A percentile compares a stretch with the other conserved stretches of the same genome.
Conservation (phyloP, 352 stramenopile species). For the Peronospora belbahrii region DNA sequence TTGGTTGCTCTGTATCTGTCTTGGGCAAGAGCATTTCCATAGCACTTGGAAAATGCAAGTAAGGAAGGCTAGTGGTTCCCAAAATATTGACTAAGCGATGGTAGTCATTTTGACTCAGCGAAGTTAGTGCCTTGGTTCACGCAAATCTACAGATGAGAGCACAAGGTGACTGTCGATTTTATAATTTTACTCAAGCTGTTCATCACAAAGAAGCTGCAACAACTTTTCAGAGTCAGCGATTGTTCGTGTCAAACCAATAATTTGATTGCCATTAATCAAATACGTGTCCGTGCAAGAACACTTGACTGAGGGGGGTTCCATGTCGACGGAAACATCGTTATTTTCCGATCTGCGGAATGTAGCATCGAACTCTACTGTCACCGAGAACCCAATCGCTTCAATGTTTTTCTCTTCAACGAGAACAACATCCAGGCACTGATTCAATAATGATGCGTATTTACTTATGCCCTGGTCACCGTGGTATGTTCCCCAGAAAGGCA, state of each 20-base stretch:
- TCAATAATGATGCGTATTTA: slow-evolving; percentile 69
- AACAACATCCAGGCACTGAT: slow-evolving; percentile 47
- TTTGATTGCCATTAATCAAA: slow-evolving; percentile 57
- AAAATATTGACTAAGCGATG: slow-evolving; percentile 43
- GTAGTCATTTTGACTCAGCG: slow-evolving; percentile 48
- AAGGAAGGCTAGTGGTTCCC: slow-evolving; percentile 48
- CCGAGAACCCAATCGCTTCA: slow-evolving; percentile 62
- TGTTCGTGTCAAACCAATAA: slow-evolving; percentile 70
- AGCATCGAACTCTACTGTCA: slow-evolving; percentile 70
- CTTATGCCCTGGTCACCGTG: slow-evolving; percentile 49
- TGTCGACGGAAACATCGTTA: slow-evolving; percentile 20
- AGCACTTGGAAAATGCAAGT: slow-evolving; percentile 52
- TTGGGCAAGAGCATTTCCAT: slow-evolving; percentile 38
- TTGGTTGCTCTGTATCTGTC: too few species aligned
- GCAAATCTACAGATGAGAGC: slow-evolving; percentile 24
- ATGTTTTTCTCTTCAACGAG: slow-evolving; percentile 55
- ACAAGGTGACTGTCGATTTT: neutral
- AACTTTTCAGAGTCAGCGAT: slow-evolving; percentile 78
- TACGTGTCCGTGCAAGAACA: slow-evolving; percentile 75
- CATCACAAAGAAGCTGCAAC: slow-evolving; percentile 48
- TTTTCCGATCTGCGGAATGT: slow-evolving; percentile 44
- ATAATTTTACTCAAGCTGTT: too few species aligned
- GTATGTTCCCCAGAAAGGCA: slow-evolving; percentile 76
- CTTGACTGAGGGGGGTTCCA: slow-evolving; percentile 28
- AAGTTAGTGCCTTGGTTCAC: slow-evolving; percentile 51